Evolutionary conservation across 805 yeast genomes (phyloP), one percentile per base, ranked within the genome.

Genomic region (Saturnispora diversa): DNA sequence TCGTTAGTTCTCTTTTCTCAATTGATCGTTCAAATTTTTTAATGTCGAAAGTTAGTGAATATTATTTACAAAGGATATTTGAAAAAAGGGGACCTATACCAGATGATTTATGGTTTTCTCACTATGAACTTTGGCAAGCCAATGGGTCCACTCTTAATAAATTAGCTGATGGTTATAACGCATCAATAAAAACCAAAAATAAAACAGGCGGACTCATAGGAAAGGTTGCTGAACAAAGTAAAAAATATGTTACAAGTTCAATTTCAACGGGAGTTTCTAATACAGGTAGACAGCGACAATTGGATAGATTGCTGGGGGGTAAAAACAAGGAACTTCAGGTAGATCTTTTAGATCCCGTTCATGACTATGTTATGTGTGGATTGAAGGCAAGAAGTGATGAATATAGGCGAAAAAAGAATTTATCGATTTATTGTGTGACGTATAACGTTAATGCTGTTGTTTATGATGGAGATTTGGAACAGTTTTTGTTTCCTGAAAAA

Each of bases 361-460:
- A 74, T 53, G 75, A 72, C 43, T 72, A 65, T 52, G 69, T 74
- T 13, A 55, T 60, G 8, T 53, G 55, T 20, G 74, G 70, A 43
- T 51, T 74, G 23, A 59, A 58, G 10, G 64, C 62, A 40, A 53
- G 68, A 17, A 45, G 68, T 3, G 51, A 53, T 24, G 69, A 68
- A 45, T 75, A 60, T 48, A 62, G 65, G 8, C 63, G 64, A 5
- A 53, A 51, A 25, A 63, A 60, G 41, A 69, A 70, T 12, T 58
- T 74, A 15, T 46, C 52, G 5, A 56, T 74, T 5, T 74, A 61
- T 56, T 61, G 75, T 0, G 66, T 72, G 5, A 73, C 80, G 0
- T 74, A 70, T 52, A 75, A 75, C 47, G 76, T 74, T 25, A 74
- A 74, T 55, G 80, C 76, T 0, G 59, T 62, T n/a, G 48, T 60